Conservation (phyloP, 2,329 filamentous ascomycete genomes). For the Paraphaeosphaeria minitans region DNA sequence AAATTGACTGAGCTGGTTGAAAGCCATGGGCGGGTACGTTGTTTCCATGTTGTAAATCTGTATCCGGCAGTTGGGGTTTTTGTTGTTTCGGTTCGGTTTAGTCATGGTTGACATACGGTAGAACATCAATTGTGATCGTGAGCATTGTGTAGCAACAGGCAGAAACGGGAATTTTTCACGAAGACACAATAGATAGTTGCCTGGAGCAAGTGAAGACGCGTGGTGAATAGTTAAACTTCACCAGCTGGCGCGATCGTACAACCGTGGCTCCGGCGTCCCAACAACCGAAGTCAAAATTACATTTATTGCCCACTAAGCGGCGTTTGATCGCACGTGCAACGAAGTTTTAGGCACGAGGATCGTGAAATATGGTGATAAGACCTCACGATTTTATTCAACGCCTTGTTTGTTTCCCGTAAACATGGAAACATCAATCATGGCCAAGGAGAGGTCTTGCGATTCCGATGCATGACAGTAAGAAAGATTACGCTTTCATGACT, state of each 20-base stretch:
- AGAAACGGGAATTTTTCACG: too few relatives aligned
- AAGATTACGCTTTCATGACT: too few relatives aligned
- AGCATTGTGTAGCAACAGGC: neutral
- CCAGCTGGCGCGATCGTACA: neutral
- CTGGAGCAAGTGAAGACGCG: neutral
- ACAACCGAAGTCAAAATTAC: too few relatives aligned
- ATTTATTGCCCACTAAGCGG: too few relatives aligned
- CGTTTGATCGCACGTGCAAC: too few relatives aligned
- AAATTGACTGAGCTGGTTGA: neutral
- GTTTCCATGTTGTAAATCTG: neutral
- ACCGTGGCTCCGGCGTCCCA: neutral
- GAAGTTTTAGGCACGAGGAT: too few relatives aligned
- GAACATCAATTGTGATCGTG: neutral
- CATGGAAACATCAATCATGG: too few relatives aligned
- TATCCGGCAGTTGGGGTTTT: neutral
- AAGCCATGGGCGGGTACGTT: neutral
- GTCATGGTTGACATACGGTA: neutral
- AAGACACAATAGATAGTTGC: neutral
- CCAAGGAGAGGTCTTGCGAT: too few relatives aligned
- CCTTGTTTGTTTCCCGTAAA: too few relatives aligned
- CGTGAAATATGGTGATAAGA: too few relatives aligned
- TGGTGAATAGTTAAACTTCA: neutral
- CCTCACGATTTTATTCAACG: too few relatives aligned
- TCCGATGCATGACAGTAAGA: too few relatives aligned
- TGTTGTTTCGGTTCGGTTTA: neutral